Conservation (phyloP, 1,284 basidiomycete genomes). For the Mycosarcoma mackinlayi region DNA sequence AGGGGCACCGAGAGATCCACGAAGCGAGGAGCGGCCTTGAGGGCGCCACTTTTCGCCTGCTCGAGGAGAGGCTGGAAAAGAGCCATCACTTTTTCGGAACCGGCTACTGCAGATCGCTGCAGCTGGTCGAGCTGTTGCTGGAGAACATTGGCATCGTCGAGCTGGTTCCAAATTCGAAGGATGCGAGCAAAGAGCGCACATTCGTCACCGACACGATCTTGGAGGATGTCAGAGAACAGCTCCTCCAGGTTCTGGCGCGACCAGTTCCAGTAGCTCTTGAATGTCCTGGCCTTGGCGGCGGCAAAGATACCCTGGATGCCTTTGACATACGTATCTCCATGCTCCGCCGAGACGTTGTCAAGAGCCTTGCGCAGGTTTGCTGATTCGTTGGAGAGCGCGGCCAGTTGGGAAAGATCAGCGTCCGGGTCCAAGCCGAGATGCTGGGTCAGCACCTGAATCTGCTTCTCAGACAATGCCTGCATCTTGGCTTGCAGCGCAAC, state of each 20-base stretch:
- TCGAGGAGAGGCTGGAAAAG: slow-evolving; percentile 3
- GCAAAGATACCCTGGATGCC: slow-evolving; percentile 94
- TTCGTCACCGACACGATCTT: slow-evolving; percentile 88
- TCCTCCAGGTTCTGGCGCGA: slow-evolving; percentile 90
- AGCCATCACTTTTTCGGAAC: not conserved
- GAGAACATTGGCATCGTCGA: not conserved
- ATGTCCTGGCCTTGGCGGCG: slow-evolving; percentile 91
- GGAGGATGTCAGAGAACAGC: slow-evolving; percentile 81
- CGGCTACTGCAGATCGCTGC: not conserved
- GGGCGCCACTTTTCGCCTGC: slow-evolving; percentile 77
- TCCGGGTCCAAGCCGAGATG: slow-evolving; percentile 93
- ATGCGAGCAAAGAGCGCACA: slow-evolving; percentile 25
- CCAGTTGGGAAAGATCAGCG: slow-evolving; percentile 73
- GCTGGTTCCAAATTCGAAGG: slow-evolving; percentile 4
- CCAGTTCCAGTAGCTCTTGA: slow-evolving; percentile 99
- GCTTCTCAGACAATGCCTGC: slow-evolving; percentile 82
- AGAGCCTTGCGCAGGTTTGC: slow-evolving; percentile 78
- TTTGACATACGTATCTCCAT: slow-evolving; percentile 89
- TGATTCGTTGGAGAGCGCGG: not conserved
- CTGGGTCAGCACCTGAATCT: slow-evolving; percentile 95
- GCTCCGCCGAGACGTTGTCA: slow-evolving; percentile 86
- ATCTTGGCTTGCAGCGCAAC: slow-evolving; percentile 93
- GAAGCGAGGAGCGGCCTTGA: slow-evolving; percentile 81
- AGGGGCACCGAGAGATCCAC: slow-evolving; percentile 79
- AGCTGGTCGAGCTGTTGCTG: slow-evolving; percentile 8